A percentile compares a stretch with the other conserved stretches of the same genome.
phyloP scores from a whole-genome alignment of 202 grass and related monocot species.

The Hordeum pubiflorum region DNA sequence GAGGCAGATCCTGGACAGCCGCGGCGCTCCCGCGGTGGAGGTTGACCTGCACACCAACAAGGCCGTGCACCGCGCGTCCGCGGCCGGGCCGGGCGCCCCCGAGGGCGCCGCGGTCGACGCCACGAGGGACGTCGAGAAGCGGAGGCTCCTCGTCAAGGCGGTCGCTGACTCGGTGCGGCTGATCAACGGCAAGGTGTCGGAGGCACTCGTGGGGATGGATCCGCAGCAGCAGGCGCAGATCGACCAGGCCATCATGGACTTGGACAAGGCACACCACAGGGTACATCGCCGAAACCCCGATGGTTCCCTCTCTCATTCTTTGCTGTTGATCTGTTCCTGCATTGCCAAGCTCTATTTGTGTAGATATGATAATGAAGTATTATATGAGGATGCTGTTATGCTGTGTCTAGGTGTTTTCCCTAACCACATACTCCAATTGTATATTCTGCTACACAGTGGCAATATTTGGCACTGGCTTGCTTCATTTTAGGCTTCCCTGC shows the following conservation, averaged over 20 bases:
- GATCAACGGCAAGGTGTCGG: conserved; percentile 88
- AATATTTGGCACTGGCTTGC: conserved; percentile 6
- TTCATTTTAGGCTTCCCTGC: neutral
- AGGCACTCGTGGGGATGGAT: conserved; percentile 94
- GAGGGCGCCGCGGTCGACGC: conserved; percentile 34
- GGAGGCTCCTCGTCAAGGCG: conserved; percentile 63
- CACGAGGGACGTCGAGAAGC: conserved; percentile 50
- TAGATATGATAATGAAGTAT: neutral
- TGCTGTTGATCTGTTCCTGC: conserved; percentile 5
- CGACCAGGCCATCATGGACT: conserved; percentile 97
- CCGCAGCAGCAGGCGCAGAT: conserved; percentile 84
- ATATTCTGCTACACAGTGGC: neutral
- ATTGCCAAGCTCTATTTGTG: conserved; percentile 17
- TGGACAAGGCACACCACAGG: conserved; percentile 92
- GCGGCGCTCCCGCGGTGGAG: conserved; percentile 72
- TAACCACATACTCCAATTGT: neutral
- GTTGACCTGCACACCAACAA: conserved; percentile 95
- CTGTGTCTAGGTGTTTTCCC: neutral
- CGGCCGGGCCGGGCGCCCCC: conserved; percentile 37
- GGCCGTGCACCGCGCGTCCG: conserved; percentile 78
- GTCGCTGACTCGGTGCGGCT: conserved; percentile 66
- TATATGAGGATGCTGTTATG: neutral
- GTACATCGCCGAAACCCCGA: conserved; percentile 14
- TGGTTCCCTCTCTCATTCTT: neutral
- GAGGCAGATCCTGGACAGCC: conserved; percentile 82